These are phyloP conservation scores for Lolium rigidum DNA, from an alignment of 176 grass and related monocot species.

Conservation along the genomic window DNA sequence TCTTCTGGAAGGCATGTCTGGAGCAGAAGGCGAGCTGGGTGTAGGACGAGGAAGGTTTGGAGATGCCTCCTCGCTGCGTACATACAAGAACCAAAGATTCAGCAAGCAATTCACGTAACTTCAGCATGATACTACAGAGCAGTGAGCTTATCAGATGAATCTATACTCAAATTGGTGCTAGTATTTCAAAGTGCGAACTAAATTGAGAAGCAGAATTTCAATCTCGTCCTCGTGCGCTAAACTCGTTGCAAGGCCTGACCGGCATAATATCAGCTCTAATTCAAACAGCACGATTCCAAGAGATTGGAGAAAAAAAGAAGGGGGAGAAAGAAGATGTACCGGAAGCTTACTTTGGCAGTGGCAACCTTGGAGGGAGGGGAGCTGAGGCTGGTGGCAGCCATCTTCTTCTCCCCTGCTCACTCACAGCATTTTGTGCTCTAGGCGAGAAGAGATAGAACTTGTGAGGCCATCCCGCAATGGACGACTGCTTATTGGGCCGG, in stretches of 20 bases:
- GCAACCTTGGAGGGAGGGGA: conserved; percentile 49
- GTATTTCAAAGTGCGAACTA: background rate
- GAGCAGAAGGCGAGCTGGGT: conserved; percentile 52
- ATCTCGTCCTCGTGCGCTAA: background rate
- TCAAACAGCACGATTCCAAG: background rate
- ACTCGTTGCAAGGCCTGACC: background rate
- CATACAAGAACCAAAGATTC: conserved; percentile 6
- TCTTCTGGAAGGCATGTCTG: conserved; percentile 47
- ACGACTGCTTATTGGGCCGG: background rate
- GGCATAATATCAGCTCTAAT: background rate
- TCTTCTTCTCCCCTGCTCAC: conserved; percentile 47
- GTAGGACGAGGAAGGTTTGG: conserved; percentile 42
- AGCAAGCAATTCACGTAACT: background rate
- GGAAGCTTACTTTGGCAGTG: conserved; percentile 47
- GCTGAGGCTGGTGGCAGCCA: conserved; percentile 53
- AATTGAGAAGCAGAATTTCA: background rate
- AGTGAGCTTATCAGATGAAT: background rate
- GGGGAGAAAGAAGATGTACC: background rate
- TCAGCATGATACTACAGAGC: no score
- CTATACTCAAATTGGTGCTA: background rate
- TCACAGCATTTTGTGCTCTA: conserved; percentile 47
- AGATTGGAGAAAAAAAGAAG: background rate
- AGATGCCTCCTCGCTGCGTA: conserved; percentile 35
- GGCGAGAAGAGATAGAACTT: conserved; percentile 45
- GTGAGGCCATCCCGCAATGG: conserved; percentile 36